These are phyloP conservation scores for Candida piceae DNA, from an alignment of 805 yeast species.

Conservation along the genomic window DNA sequence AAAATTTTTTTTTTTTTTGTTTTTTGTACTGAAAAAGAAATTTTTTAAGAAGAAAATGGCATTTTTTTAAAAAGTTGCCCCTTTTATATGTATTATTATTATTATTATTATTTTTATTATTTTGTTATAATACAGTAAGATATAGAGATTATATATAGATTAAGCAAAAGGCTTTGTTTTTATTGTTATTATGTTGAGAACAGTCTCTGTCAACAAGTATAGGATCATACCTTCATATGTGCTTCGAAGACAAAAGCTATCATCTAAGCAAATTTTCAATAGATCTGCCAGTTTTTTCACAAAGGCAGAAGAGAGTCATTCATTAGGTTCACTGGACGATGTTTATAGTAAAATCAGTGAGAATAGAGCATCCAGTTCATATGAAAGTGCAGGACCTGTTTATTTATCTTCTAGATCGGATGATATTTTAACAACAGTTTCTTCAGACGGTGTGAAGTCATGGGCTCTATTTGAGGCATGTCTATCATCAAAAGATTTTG, in stretches of 20 bases:
- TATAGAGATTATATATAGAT: no score
- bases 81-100: no score
- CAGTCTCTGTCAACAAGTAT: background rate
- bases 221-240: background rate
- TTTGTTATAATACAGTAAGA: no score
- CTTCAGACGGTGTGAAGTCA: constrained; percentile 20
- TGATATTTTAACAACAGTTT: constrained; percentile 24
- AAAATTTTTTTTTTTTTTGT: no score
- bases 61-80: no score
- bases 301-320: constrained; percentile 2
- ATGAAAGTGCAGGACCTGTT: background rate
- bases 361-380: constrained; percentile 1
- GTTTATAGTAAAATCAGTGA: constrained; percentile 8
- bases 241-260: background rate
- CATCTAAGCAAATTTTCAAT: background rate
- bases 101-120: no score
- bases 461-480: constrained; percentile 82
- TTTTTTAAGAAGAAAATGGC: no score
- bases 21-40: no score
- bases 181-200: background rate
- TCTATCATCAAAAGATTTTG: constrained; percentile 56
- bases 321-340: constrained; percentile 10
- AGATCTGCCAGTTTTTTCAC: constrained; percentile 12
- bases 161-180: no score
- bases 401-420: constrained; percentile 21